Evolutionary conservation across 2,329 filamentous ascomycete genomes (phyloP).

Genomic region (Arthroderma sp.): DNA sequence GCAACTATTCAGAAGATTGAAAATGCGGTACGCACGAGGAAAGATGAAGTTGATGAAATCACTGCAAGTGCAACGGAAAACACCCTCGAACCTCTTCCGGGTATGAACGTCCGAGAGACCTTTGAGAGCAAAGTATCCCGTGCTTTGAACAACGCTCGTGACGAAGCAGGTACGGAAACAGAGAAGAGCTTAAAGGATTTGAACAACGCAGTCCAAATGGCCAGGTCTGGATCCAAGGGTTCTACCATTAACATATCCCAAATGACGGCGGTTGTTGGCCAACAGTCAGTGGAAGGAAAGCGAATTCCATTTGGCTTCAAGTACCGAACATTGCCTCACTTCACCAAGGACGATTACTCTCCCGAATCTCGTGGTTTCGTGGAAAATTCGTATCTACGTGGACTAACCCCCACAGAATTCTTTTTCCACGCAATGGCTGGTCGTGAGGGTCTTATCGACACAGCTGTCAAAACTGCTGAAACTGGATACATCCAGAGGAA

Average conservation of each 20-base stretch:
- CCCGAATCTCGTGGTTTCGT: slow-evolving; percentile 95
- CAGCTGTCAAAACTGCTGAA: slow-evolving; percentile 96
- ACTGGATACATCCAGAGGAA: slow-evolving; percentile 98
- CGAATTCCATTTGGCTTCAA: slow-evolving; percentile 99
- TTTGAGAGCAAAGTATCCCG: slow-evolving; percentile 97
- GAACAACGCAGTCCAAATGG: slow-evolving; percentile 96
- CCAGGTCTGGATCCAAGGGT: slow-evolving; percentile 91
- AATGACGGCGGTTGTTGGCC: slow-evolving; percentile 95
- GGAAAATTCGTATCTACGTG: slow-evolving; percentile 95
- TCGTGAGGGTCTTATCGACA: slow-evolving; percentile 99
- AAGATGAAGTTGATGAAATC: slow-evolving; percentile 63
- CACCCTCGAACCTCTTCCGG: slow-evolving; percentile 77
- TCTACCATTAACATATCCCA: slow-evolving; percentile 99
- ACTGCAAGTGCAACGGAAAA: slow-evolving; percentile 72
- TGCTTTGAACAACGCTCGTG: slow-evolving; percentile 87
- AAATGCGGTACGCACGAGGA: slow-evolving; percentile 65
- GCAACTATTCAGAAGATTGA: slow-evolving; percentile 75
- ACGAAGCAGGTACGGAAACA: slow-evolving; percentile 84
- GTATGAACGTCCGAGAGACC: slow-evolving; percentile 97
- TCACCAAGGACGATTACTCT: slow-evolving; percentile 98
- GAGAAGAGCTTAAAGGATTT: slow-evolving; percentile 86
- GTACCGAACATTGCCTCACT: slow-evolving; percentile 90
- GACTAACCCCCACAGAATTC: slow-evolving; percentile 88
- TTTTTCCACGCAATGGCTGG: slow-evolving; percentile 99
- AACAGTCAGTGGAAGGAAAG: slow-evolving; percentile 96